Conservation (phyloP, 2,329 filamentous ascomycete species). For the Xylaria arbuscula region DNA sequence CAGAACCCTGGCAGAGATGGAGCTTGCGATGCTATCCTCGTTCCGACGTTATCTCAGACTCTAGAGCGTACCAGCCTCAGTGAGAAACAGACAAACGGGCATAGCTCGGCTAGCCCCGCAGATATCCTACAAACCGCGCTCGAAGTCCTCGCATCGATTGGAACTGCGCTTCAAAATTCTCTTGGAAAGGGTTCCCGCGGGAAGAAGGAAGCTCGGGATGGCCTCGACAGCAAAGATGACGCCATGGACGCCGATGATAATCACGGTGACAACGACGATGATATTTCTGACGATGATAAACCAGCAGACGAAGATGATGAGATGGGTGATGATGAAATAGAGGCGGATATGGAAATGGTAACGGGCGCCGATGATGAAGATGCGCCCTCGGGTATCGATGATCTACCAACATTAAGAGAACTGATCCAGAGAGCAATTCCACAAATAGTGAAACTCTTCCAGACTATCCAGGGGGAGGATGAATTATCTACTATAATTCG, state of each 20-base stretch:
- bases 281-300: conserved; percentile 53
- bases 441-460: conserved; percentile 58
- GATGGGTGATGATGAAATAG: conserved; percentile 67
- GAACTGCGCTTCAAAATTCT: conserved; percentile 66
- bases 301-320: conserved; percentile 58
- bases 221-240: conserved; percentile 51
- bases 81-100: conserved; percentile 48
- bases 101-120: conserved; percentile 54
- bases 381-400: conserved; percentile 58
- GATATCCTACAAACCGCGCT: conserved; percentile 67
- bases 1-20: conserved; percentile 60
- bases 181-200: conserved; percentile 56
- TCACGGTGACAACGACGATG: conserved; percentile 52
- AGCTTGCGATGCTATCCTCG: conserved; percentile 62
- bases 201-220: conserved; percentile 55
- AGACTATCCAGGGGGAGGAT: conserved; percentile 56
- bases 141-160: conserved; percentile 73
- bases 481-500: conserved; percentile 59
- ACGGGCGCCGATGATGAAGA: conserved; percentile 61
- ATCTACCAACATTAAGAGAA: conserved; percentile 64
- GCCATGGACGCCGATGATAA: conserved; percentile 54
- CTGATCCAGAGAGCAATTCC: conserved; percentile 60
- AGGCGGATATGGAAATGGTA: conserved; percentile 74
- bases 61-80: conserved; percentile 53
- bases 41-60: conserved; percentile 57